Percentiles rank a stretch among this genome's conserved stretches.
These are phyloP conservation scores for Aspergillus piperis DNA, from an alignment of 2,329 filamentous ascomycete species.

Conservation along the genomic window DNA sequence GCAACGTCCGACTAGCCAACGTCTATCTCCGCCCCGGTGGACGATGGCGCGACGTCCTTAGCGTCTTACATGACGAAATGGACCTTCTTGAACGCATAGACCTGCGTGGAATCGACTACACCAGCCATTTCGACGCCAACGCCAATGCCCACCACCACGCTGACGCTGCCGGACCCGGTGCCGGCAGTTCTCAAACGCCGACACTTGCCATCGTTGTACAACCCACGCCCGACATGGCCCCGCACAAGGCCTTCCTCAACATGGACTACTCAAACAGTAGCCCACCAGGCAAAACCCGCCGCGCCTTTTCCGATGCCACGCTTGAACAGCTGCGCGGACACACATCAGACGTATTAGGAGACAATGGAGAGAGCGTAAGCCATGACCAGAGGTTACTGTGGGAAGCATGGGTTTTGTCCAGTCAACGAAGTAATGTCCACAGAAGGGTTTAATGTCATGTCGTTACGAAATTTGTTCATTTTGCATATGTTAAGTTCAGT, in stretches of 20 bases:
- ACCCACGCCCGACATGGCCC: slow-evolving; percentile 15
- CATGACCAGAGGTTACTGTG: slow-evolving; percentile 37
- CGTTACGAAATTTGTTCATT: not conserved
- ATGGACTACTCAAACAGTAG: slow-evolving; percentile 8
- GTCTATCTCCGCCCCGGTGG: slow-evolving; percentile 63
- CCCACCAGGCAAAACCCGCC: slow-evolving; percentile 8
- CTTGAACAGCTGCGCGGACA: slow-evolving; percentile 31
- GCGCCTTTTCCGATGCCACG: slow-evolving; percentile 15
- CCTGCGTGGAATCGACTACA: slow-evolving; percentile 63
- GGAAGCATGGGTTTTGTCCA: slow-evolving; percentile 43
- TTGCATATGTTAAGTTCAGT: not conserved
- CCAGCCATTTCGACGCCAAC: slow-evolving; percentile 53
- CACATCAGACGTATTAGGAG: slow-evolving; percentile 38
- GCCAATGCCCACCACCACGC: not conserved
- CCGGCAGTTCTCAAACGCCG: slow-evolving; percentile 9
- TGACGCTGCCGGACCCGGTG: slow-evolving; percentile 9
- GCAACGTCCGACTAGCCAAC: slow-evolving; percentile 60
- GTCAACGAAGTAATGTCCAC: slow-evolving; percentile 16
- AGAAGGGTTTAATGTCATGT: slow-evolving; percentile 6
- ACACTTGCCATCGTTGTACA: slow-evolving; percentile 24
- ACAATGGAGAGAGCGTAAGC: slow-evolving; percentile 37
- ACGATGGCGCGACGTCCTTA: slow-evolving; percentile 62
- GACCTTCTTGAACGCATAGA: slow-evolving; percentile 62
- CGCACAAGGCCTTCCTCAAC: slow-evolving; percentile 21
- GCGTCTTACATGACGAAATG: slow-evolving; percentile 59